Base-by-base conservation (phyloP, 2,329 filamentous ascomycete species). In the Tolypocladium tundrense region DNA sequence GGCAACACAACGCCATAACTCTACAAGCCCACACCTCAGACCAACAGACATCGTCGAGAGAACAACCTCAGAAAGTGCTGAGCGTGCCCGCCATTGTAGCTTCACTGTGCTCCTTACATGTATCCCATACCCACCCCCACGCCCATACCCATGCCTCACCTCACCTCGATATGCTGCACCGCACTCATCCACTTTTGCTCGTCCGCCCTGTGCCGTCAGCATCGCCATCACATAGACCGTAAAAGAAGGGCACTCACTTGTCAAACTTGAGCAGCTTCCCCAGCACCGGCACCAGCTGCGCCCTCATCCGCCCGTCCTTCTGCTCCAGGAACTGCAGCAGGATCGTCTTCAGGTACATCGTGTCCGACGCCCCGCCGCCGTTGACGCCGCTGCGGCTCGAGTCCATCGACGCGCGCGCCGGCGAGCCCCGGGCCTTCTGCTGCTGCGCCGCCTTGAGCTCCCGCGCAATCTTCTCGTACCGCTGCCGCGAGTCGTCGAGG, bases 141-240 rank as follows among this genome's bases (percentile, higher is more conserved):
- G 21, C 19, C 41, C n/a, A 10, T 21, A 10, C 14, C 6, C 11
- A 16, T 27, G 42, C 21, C 21, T 63, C 64, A 73, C 55, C 72
- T 66, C 50, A 70, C 71, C 19, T 70, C 73, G 41, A 80, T 74
- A 56, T 80, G 77, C 60, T 82, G 79, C 19, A 96, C 86, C 3
- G 88, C 91, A 21, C 86, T 82, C 73, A 87, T 84, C 90, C 91
- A 96, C 73, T 90, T 93, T 73, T 94, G 87, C 73, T 94, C 88
- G 64, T 96, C 91, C 37, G 72, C 65, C 61, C 79, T 81, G 54
- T 27, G 27, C 56, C 53, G 61, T 65, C 56, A 64, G 68, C 61
- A 65, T 54, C 7, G 13, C n/a, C 9, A 37, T 27, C 56, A 58
- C 31, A 3, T 50, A 19, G 16, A 43, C 40, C 10, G 11, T 27